Conservation (phyloP, 2,329 filamentous ascomycete genomes). For the Fonsecaea erecta region DNA sequence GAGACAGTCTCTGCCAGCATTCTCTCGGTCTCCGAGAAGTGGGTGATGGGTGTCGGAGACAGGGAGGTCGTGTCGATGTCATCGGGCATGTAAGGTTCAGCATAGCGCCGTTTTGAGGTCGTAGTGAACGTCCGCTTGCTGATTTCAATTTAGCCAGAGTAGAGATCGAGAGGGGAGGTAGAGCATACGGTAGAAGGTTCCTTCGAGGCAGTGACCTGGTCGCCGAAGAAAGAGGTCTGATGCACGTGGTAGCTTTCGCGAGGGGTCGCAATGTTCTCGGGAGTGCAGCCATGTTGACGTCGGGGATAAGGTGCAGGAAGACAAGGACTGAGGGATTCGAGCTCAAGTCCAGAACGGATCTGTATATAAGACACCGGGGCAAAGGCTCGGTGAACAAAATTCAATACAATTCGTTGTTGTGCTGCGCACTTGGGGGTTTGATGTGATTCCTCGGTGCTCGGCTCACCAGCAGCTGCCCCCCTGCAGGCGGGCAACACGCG, state of each 20-base stretch:
- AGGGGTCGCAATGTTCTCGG: constrained; percentile 52
- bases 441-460: constrained; percentile 17
- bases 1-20: constrained; percentile 88
- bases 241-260: constrained; percentile 23
- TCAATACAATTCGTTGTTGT: background rate
- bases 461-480: background rate
- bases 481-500: background rate
- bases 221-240: constrained; percentile 15
- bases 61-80: constrained; percentile 71
- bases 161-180: constrained; percentile 31
- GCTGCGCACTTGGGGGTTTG: background rate
- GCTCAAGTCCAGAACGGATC: background rate
- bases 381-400: constrained; percentile 10
- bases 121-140: constrained; percentile 42
- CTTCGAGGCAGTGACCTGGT: constrained; percentile 23
- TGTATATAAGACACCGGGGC: constrained; percentile 4
- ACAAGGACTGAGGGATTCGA: background rate
- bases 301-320: background rate
- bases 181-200: constrained; percentile 45
- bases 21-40: constrained; percentile 85
- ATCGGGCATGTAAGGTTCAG: constrained; percentile 42
- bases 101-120: constrained; percentile 43
- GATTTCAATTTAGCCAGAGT: constrained; percentile 4
- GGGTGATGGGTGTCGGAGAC: constrained; percentile 88
- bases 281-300: constrained; percentile 53